A percentile compares a stretch with the other conserved stretches of the same genome.
These are phyloP conservation scores for Didymella sp. DNA, from an alignment of 2,329 filamentous ascomycete genomes.

Conservation along the genomic window DNA sequence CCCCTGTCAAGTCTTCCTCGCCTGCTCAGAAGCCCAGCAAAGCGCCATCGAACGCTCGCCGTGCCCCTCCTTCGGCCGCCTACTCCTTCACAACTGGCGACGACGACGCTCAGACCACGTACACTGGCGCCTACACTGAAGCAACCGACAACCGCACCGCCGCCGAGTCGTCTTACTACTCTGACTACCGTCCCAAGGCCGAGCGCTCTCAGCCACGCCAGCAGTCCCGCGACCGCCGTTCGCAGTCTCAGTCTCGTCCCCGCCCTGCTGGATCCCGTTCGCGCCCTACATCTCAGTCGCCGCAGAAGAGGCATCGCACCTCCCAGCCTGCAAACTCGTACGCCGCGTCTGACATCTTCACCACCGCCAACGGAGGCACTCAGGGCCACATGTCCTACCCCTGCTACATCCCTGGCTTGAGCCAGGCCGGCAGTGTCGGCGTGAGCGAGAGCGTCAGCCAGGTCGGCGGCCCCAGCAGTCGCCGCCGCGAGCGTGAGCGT, in stretches of 20 bases:
- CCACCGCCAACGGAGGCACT: conserved; percentile 49
- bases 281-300: conserved; percentile 43
- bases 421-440: conserved; percentile 45
- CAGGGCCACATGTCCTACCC: conserved; percentile 63
- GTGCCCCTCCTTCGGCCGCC: conserved; percentile 46
- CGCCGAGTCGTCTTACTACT: conserved; percentile 50
- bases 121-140: conserved; percentile 51
- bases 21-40: conserved; percentile 26
- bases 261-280: conserved; percentile 33
- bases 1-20: conserved; percentile 22
- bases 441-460: conserved; percentile 51
- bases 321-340: conserved; percentile 33
- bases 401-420: conserved; percentile 64
- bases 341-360: conserved; percentile 45
- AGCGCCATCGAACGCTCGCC: conserved; percentile 32
- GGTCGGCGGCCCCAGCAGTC: conserved; percentile 44
- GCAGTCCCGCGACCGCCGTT: conserved; percentile 29
- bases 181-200: conserved; percentile 51
- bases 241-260: conserved; percentile 24
- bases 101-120: conserved; percentile 55
- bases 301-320: conserved; percentile 44
- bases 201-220: conserved; percentile 37
- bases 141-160: conserved; percentile 42
- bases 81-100: conserved; percentile 61
- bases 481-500: conserved; percentile 16